phyloP scores from a whole-genome alignment of 1,139 yeast genomes.

The Schwanniomyces etchellsii region DNA sequence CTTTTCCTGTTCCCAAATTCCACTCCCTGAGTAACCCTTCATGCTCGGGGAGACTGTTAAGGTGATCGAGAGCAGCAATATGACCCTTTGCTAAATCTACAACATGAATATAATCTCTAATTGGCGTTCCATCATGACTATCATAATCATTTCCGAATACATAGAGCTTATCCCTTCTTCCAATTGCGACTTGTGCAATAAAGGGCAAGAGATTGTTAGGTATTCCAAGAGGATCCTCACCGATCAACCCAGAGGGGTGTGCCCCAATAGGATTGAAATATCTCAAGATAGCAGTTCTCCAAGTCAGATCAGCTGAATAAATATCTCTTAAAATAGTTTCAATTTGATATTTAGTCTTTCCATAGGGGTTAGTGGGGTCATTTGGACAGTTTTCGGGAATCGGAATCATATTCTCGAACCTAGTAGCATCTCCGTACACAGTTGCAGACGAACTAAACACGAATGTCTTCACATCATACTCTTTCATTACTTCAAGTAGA shows the following conservation, averaged over 20 bases:
- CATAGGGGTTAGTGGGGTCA: slow-evolving; percentile 75
- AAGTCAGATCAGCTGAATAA: slow-evolving; percentile 36
- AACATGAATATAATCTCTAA: slow-evolving; percentile 78
- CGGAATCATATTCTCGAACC: slow-evolving; percentile 70
- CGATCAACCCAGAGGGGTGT: slow-evolving; percentile 73
- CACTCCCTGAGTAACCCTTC: slow-evolving; percentile 65
- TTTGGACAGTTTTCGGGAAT: slow-evolving; percentile 77
- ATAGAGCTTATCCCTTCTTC: slow-evolving; percentile 58
- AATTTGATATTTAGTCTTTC: slow-evolving; percentile 62
- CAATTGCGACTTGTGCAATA: slow-evolving; percentile 74
- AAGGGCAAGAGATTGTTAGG: slow-evolving; percentile 75
- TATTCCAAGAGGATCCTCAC: slow-evolving; percentile 75
- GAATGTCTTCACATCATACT: slow-evolving; percentile 44
- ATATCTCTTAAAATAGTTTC: slow-evolving; percentile 62
- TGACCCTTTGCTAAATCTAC: slow-evolving; percentile 82
- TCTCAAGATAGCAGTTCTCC: slow-evolving; percentile 66
- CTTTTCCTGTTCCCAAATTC: slow-evolving; percentile 81
- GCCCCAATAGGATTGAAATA: slow-evolving; percentile 86
- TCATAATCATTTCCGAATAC: slow-evolving; percentile 68
- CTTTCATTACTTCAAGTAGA: slow-evolving; percentile 50
- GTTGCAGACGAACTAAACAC: slow-evolving; percentile 82
- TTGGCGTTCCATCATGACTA: slow-evolving; percentile 75
- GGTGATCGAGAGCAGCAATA: slow-evolving; percentile 61
- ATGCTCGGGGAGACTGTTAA: slow-evolving; percentile 32
- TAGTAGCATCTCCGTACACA: slow-evolving; percentile 78